These are phyloP conservation scores for Ogataea degrootiae DNA, from an alignment of 805 yeast species.

Conservation along the genomic window DNA sequence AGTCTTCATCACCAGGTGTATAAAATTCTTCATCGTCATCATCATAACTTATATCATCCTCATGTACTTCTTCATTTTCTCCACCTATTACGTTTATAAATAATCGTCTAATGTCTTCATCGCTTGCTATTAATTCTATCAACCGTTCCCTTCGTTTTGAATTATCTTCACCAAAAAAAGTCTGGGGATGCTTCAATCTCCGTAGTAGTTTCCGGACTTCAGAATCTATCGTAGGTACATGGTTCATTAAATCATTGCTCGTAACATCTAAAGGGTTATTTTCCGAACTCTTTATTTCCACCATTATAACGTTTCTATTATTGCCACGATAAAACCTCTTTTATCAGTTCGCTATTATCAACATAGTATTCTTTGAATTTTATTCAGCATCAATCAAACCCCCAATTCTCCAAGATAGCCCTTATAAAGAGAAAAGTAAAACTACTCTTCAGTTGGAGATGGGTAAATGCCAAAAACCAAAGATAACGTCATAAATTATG, in stretches of 20 bases:
- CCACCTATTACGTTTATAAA: slow-evolving; percentile 9
- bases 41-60: slow-evolving; percentile 31
- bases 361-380: no score
- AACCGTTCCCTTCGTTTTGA: slow-evolving; percentile 55
- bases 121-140: slow-evolving; percentile 36
- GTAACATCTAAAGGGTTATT: no score
- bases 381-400: no score
- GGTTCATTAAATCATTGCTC: slow-evolving; percentile 9
- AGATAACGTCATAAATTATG: no score
- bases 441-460: no score
- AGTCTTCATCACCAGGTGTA: slow-evolving; percentile 65
- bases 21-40: slow-evolving; percentile 76
- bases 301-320: no score
- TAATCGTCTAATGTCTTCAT: slow-evolving; percentile 19
- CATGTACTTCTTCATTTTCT: slow-evolving; percentile 8
- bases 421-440: no score
- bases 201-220: slow-evolving; percentile 51
- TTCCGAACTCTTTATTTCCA: no score
- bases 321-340: no score
- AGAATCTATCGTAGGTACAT: slow-evolving; percentile 61
- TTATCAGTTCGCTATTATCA: no score
- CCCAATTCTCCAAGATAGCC: no score
- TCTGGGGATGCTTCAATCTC: slow-evolving; percentile 51
- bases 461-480: no score
- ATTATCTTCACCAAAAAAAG: slow-evolving; percentile 53